phyloP scores from a whole-genome alignment of 257 asterid species.

The Solanum microdontum region DNA sequence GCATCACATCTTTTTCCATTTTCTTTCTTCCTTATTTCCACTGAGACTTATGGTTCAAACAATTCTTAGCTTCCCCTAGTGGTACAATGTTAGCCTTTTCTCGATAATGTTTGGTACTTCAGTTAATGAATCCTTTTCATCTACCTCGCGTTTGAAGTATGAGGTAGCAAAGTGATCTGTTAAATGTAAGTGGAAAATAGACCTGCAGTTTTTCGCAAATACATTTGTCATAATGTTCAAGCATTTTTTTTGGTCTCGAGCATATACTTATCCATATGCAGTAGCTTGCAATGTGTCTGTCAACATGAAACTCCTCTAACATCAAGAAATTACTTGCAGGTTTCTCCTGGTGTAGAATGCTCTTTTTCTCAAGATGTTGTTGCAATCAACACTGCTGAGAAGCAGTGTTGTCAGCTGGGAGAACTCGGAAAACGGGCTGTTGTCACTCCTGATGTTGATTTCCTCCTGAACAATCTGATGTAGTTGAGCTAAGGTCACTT shows the following conservation, averaged over 20 bases:
- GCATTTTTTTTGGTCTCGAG: neutral
- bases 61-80: neutral
- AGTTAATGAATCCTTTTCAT: neutral
- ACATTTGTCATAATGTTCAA: neutral
- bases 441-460: constrained; percentile 47
- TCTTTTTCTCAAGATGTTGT: constrained; percentile 26
- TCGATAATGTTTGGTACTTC: neutral
- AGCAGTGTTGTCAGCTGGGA: constrained; percentile 37
- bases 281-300: neutral
- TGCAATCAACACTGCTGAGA: constrained; percentile 26
- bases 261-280: neutral
- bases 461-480: constrained; percentile 10
- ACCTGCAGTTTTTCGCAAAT: neutral
- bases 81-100: no score
- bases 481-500: neutral
- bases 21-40: neutral
- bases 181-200: neutral
- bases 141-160: neutral
- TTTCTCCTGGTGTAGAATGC: constrained; percentile 36
- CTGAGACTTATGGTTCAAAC: neutral
- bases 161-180: neutral
- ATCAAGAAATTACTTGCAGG: constrained; percentile 32
- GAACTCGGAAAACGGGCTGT: constrained; percentile 26
- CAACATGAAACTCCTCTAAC: neutral
- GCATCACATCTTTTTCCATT: neutral